Base-by-base conservation (phyloP, 2,329 filamentous ascomycete genomes). In the Elsinoe ampelina region DNA sequence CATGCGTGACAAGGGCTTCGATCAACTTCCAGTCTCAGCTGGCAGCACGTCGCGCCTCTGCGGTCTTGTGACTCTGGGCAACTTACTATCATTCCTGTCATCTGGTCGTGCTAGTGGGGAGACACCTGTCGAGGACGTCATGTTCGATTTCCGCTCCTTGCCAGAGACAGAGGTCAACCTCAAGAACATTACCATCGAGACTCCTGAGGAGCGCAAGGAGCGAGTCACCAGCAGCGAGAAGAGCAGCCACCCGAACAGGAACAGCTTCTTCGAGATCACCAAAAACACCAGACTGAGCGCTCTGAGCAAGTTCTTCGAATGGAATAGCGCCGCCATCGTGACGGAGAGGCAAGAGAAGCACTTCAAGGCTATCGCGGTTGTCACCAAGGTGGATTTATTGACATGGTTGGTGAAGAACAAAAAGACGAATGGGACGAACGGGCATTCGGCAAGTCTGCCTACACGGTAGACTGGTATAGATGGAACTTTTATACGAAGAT, bases 1-100 rank as follows among this genome's bases (percentile, higher is more conserved):
- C 60, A 97, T 98, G 93, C 89, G 92, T 63, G 93, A 98, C 68
- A 95, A 93, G 75, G 89, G 90, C 61, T 98, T 96, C 70, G 95
- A 98, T 68, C 95, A 98, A 74, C 85, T 98, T 41, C 93, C 93
- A 42, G 93, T 98, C 13, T 79, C 84, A 0, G 75, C 83, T 15
- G 80, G 80, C 3, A 83, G 83, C 60, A 80, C 77, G 61, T 62
- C 63, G 15, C 84, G 83, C 66, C 86, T 98, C 5, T 89, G 95
- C 52, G 93, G 93, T 34, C 82, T 98, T 5, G 87, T 98, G 38
- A 98, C 93, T 0, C 82, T 98, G 26, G 93, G 95, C 43, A 97
- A 98, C 72, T 79, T 97, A 55, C 83, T 98, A 52, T 91, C 86
- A 66, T 93, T 89, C 75, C 86, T 98, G 66, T 91, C 88, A 1